Base-by-base conservation (phyloP, 2,329 filamentous ascomycete species). In the Hypoxylon sp. region DNA sequence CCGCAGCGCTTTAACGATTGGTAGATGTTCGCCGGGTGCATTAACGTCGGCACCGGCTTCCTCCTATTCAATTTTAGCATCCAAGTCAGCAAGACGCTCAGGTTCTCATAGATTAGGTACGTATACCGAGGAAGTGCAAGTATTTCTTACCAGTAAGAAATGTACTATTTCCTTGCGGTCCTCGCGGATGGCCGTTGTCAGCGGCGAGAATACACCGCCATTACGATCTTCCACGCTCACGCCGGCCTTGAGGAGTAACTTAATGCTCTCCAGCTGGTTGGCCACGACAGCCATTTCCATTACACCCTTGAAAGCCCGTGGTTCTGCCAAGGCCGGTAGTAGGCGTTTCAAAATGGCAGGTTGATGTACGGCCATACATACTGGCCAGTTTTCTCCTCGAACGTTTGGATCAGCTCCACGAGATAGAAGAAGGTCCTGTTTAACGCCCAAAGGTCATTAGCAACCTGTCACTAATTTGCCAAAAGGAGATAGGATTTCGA, bases 151-250 rank as follows among this genome's bases (percentile, higher is more conserved):
- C 54, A 92, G 81, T 8, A 92, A 83, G 79, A 83, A 92, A 3
- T 77, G 77, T 44, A 91, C 88, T 62, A 92, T 91, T 0, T 86
- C 85, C 48, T 84, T 86, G 71, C 84, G 84, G 27, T 87, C 82
- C 77, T 92, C 90, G 11, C 89, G 88, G 62, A 92, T 87, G 7
- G 89, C 88, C 0, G 88, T 90, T 0, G 89, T 92, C 3, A 92
- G 83, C 0, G 89, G 88, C 0, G 88, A 91, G 80, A 92, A 93
- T 53, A 92, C 90, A 58, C 91, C 91, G 19, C 89, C 90, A 74
- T 91, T 92, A 79, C 89, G 90, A 79, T 91, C 91, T 76, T 92
- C 90, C 60, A 92, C 88, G 44, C 85, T 89, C 17, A 92, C 87
- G 13, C 90, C 90, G 0, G 89, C 88, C 15, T 81, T 83, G 15